phyloP scores from a whole-genome alignment of 1,139 yeast genomes.

The Candida dubliniensis region DNA sequence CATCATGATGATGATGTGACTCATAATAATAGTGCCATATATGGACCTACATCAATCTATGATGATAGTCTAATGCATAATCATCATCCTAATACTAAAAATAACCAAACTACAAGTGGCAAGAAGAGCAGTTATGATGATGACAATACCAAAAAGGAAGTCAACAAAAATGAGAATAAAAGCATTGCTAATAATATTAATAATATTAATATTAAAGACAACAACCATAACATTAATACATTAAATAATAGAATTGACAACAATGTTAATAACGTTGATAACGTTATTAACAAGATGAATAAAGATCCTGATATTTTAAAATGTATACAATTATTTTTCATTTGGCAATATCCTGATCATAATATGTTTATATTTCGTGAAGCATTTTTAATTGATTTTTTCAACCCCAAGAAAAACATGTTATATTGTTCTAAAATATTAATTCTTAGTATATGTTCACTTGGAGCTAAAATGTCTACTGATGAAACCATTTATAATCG shows the following conservation, averaged over 20 bases:
- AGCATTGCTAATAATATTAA: conserved; percentile 6
- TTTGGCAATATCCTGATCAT: conserved; percentile 67
- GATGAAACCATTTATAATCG: conserved; percentile 38
- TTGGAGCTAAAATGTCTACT: conserved; percentile 54
- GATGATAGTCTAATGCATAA: conserved; percentile 30
- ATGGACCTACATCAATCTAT: conserved; percentile 54
- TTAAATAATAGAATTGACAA: conserved; percentile 22
- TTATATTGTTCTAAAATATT: conserved; percentile 53
- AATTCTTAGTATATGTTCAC: conserved; percentile 54
- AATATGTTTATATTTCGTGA: conserved; percentile 64
- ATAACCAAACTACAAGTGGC: conserved; percentile 22
- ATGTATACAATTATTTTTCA: conserved; percentile 56
- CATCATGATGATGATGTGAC: conserved; percentile 17
- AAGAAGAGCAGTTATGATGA: too few relatives aligned
- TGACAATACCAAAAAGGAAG: conserved; percentile 13
- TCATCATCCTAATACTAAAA: conserved; percentile 17
- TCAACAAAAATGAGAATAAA: conserved; percentile 24
- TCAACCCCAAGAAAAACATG: conserved; percentile 48
- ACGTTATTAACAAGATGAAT: conserved; percentile 21
- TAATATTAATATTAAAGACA: too few relatives aligned
- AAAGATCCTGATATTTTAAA: conserved; percentile 45
- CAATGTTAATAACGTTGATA: background rate
- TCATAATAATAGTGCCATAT: conserved; percentile 33
- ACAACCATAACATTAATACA: conserved; percentile 43
- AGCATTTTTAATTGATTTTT: conserved; percentile 59